Percentiles rank a stretch among this genome's conserved stretches.
Evolutionary conservation across 164 flowering plant species (phyloP).

Genomic region (Stephania yunnanensis): DNA sequence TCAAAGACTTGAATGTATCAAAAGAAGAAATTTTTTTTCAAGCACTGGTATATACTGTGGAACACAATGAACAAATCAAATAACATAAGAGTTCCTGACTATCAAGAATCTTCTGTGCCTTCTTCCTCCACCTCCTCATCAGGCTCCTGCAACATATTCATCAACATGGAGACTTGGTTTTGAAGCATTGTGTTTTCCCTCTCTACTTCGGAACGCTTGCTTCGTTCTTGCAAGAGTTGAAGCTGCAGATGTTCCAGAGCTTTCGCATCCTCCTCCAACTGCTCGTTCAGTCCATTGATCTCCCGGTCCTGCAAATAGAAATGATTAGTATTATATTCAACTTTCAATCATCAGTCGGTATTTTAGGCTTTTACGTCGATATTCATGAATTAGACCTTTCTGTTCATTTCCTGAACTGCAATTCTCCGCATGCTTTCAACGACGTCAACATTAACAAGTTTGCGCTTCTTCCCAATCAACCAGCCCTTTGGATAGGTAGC

Average conservation of each 20-base stretch:
- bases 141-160: slow-evolving; percentile 76
- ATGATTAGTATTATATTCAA: not conserved
- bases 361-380: slow-evolving; percentile 1
- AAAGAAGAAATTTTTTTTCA: not conserved
- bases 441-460: slow-evolving; percentile 95
- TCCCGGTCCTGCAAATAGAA: slow-evolving; percentile 64
- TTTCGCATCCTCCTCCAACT: slow-evolving; percentile 71
- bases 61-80: not conserved
- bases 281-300: slow-evolving; percentile 81
- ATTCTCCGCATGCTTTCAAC: slow-evolving; percentile 94
- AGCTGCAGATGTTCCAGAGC: slow-evolving; percentile 72
- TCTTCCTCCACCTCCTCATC: slow-evolving; percentile 38
- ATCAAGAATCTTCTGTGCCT: slow-evolving; percentile 34
- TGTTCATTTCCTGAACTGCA: slow-evolving; percentile 92
- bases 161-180: slow-evolving; percentile 67
- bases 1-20: too few species aligned
- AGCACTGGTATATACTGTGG: not conserved
- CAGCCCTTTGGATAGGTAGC: slow-evolving; percentile 79
- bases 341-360: not conserved
- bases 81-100: not conserved
- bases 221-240: slow-evolving; percentile 73
- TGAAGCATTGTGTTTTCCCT: slow-evolving; percentile 71
- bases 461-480: slow-evolving; percentile 92
- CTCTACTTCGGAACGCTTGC: slow-evolving; percentile 69
- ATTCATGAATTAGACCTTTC: slow-evolving; percentile 53